phyloP scores from a whole-genome alignment of 2,329 filamentous ascomycete genomes.

The Claviceps spartinae region DNA sequence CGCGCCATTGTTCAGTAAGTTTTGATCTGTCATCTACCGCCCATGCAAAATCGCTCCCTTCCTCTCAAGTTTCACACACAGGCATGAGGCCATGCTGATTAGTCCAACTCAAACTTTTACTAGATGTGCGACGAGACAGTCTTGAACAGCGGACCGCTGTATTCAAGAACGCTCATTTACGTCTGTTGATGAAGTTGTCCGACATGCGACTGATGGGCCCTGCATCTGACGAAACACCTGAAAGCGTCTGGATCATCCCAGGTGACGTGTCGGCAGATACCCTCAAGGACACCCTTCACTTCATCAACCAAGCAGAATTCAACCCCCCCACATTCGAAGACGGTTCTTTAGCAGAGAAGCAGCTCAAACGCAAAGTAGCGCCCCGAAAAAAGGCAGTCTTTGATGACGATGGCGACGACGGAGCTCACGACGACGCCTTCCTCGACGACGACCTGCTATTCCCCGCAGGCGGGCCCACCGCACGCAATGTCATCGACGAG shows the following conservation, averaged over 20 bases:
- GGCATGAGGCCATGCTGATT: background rate
- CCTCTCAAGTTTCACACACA: too few relatives aligned
- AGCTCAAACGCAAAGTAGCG: slow-evolving; percentile 59
- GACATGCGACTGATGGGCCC: slow-evolving; percentile 50
- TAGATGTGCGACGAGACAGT: slow-evolving; percentile 46
- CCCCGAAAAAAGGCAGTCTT: slow-evolving; percentile 45
- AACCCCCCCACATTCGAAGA: slow-evolving; percentile 67
- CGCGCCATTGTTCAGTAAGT: slow-evolving; percentile 21
- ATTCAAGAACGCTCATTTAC: slow-evolving; percentile 80
- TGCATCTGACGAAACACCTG: slow-evolving; percentile 52
- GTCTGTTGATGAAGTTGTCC: slow-evolving; percentile 66
- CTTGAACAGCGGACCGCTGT: slow-evolving; percentile 57
- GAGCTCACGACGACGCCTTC: slow-evolving; percentile 13
- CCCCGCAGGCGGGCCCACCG: slow-evolving; percentile 51
- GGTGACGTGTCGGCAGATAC: slow-evolving; percentile 47
- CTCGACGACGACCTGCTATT: slow-evolving; percentile 48
- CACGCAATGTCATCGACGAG: slow-evolving; percentile 37
- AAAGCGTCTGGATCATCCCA: slow-evolving; percentile 69
- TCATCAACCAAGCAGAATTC: slow-evolving; percentile 67
- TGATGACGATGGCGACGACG: slow-evolving; percentile 51
- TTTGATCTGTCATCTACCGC: background rate
- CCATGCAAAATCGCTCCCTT: background rate
- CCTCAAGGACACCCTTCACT: slow-evolving; percentile 54
- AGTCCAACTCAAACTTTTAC: background rate
- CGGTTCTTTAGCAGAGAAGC: slow-evolving; percentile 58